Base-by-base conservation (phyloP, 768 basidiomycete genomes). In the Mycena floridula region DNA sequence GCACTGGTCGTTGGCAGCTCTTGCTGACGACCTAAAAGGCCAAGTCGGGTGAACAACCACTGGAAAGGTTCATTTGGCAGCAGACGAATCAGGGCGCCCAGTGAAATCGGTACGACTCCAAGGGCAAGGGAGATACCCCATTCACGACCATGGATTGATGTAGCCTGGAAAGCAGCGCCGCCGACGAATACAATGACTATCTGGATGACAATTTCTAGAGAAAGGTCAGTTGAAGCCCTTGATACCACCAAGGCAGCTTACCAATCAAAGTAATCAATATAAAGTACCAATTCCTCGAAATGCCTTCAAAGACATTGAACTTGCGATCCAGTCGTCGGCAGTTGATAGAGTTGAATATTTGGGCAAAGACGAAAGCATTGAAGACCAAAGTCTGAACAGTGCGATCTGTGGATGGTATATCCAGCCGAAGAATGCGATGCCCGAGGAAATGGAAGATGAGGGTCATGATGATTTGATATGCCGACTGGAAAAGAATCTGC, bases 291-390 rank as follows among this genome's bases (percentile, higher is more conserved):
- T 99, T 99, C 39, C 65, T 72, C 35, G 66, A 54, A 24, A 97
- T 76, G 32, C 91, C 90, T 50, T 85, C 82, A 54, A 97, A 91
- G 47, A 98, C 78, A 63, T 99, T 98, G 47, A 93, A 70, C 40
- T 79, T 77, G 47, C 76, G 79, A 56, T 97, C 94, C 38, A 98
- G 70, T 27, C 91, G 74, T 43, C 96, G 74, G 54, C 87, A 90
- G 59, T 97, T 99, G 63, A 97, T 61, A 32, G 90, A 92, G 66
- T 94, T 96, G 76, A 87, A 93, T 53, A 99, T 92, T 62, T 98
- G 96, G 23, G 89, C 89, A 59, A 97, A 97, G 40, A 98, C 95
- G 56, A 97, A 99, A 15, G 83, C 77, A 56, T 98, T 99, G 79
- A 99, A 99, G 25, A 97, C 90, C 15, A 98, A 69, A 0, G 95